Conservation (phyloP, 495 filamentous ascomycete species). For the Lepraria neglecta region DNA sequence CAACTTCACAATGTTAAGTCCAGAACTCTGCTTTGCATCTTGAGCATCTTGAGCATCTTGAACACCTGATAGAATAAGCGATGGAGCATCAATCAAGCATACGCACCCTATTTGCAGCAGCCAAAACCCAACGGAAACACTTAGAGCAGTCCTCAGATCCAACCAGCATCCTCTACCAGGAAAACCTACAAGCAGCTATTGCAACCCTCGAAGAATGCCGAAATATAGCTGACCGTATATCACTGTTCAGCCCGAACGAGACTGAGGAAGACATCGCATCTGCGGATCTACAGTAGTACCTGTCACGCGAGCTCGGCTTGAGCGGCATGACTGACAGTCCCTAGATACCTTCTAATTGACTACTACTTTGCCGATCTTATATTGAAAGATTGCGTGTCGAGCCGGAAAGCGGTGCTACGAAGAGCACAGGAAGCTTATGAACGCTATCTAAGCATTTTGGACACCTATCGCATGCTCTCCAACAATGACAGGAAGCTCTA, state of each 20-base stretch:
- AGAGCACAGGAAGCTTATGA: conserved; percentile 64
- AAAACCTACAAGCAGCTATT: conserved; percentile 60
- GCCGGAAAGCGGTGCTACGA: conserved; percentile 59
- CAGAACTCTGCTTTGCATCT: neutral
- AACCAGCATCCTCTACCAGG: conserved; percentile 56
- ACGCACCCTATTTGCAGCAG: conserved; percentile 50
- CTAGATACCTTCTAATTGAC: conserved; percentile 62
- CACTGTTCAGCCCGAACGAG: conserved; percentile 88
- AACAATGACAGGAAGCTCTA: conserved; percentile 63
- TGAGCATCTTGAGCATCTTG: no score
- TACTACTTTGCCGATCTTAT: conserved; percentile 64
- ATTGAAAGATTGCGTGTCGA: conserved; percentile 45
- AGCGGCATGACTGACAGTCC: conserved; percentile 19
- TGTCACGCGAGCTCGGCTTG: conserved; percentile 33
- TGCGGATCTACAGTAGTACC: conserved; percentile 62
- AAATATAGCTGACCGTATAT: conserved; percentile 58
- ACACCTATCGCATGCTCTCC: conserved; percentile 69
- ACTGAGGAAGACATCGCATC: conserved; percentile 81
- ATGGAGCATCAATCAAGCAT: conserved; percentile 50
- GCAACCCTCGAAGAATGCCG: conserved; percentile 66
- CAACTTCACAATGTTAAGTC: neutral
- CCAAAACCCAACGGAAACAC: conserved; percentile 47
- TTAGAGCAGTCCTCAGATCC: conserved; percentile 45
- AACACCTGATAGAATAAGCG: neutral
- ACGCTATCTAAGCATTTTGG: conserved; percentile 64